Percentiles rank a stretch among this genome's conserved stretches.
Evolutionary conservation across 1,139 yeast genomes (phyloP).

Genomic region (Suhomyces bokatorum): DNA sequence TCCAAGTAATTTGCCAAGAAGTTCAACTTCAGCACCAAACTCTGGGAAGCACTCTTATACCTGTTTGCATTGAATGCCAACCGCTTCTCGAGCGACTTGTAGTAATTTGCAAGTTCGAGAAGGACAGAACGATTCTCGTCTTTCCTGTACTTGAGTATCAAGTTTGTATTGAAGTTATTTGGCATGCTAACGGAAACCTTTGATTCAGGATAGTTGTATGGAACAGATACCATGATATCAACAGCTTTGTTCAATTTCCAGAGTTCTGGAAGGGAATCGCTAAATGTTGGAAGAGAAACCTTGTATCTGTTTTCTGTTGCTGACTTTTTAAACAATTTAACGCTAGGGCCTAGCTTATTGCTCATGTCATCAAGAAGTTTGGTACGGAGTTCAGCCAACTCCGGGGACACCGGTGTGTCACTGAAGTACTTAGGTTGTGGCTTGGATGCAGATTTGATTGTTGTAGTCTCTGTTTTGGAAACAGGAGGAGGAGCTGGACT

Average conservation of each 20-base stretch:
- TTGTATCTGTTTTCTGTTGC: conserved; percentile 22
- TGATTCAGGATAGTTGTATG: conserved; percentile 18
- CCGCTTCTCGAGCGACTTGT: conserved; percentile 26
- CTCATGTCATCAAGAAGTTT: conserved; percentile 24
- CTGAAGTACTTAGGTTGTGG: not conserved
- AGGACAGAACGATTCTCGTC: conserved; percentile 14
- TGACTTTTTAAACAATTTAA: conserved; percentile 30
- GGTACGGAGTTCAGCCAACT: conserved; percentile 18
- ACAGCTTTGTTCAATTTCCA: conserved; percentile 17
- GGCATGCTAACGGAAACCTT: conserved; percentile 23
- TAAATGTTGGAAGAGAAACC: conserved; percentile 23
- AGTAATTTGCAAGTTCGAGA: conserved; percentile 19
- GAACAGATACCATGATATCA: conserved; percentile 21
- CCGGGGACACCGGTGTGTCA: conserved; percentile 10
- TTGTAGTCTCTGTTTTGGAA: not conserved
- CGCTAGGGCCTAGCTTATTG: conserved; percentile 23
- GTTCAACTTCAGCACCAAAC: conserved; percentile 28
- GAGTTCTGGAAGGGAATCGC: conserved; percentile 15
- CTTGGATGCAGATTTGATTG: not conserved
- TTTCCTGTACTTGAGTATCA: conserved; percentile 22
- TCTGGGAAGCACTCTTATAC: conserved; percentile 18
- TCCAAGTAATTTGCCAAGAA: conserved; percentile 32
- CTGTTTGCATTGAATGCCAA: conserved; percentile 23
- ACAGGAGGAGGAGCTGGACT: not conserved
- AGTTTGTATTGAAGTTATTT: conserved; percentile 26